Conservation (phyloP, 495 filamentous ascomycete genomes). For the Penicillium atrosanguineum region DNA sequence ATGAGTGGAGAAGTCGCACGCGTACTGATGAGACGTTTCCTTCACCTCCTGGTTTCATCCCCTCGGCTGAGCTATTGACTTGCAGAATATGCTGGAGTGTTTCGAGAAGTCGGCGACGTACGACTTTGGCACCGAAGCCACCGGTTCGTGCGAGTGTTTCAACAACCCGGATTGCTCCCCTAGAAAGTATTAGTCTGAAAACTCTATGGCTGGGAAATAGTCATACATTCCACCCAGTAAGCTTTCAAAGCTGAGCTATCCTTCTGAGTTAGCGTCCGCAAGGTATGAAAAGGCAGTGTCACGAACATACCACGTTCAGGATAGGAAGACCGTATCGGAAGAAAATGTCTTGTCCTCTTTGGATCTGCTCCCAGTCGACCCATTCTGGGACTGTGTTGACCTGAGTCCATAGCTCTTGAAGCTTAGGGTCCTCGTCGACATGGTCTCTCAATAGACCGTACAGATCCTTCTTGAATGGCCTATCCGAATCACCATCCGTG, state of each 20-base stretch:
- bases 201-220: background rate
- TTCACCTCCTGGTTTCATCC: slow-evolving; percentile 65
- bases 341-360: slow-evolving; percentile 58
- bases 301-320: slow-evolving; percentile 44
- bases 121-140: slow-evolving; percentile 69
- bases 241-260: slow-evolving; percentile 39
- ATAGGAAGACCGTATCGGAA: slow-evolving; percentile 70
- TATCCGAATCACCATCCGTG: slow-evolving; percentile 23
- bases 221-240: slow-evolving; percentile 41
- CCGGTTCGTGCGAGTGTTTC: slow-evolving; percentile 77
- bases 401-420: slow-evolving; percentile 63
- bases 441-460: slow-evolving; percentile 61
- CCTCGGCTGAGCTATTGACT: slow-evolving; percentile 61
- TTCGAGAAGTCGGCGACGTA: slow-evolving; percentile 67
- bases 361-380: slow-evolving; percentile 81
- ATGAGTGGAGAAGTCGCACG: slow-evolving; percentile 73
- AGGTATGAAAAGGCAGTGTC: background rate
- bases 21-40: slow-evolving; percentile 67
- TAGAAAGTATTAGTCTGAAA: background rate
- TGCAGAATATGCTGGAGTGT: slow-evolving; percentile 75
- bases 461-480: slow-evolving; percentile 50
- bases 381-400: slow-evolving; percentile 69
- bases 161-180: slow-evolving; percentile 59
- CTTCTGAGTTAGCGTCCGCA: background rate
- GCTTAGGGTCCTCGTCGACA: slow-evolving; percentile 51